Evolutionary conservation across 2,329 filamentous ascomycete genomes (phyloP), one percentile per base, ranked within the genome.

Genomic region (Cadophora luteo-olivacea): DNA sequence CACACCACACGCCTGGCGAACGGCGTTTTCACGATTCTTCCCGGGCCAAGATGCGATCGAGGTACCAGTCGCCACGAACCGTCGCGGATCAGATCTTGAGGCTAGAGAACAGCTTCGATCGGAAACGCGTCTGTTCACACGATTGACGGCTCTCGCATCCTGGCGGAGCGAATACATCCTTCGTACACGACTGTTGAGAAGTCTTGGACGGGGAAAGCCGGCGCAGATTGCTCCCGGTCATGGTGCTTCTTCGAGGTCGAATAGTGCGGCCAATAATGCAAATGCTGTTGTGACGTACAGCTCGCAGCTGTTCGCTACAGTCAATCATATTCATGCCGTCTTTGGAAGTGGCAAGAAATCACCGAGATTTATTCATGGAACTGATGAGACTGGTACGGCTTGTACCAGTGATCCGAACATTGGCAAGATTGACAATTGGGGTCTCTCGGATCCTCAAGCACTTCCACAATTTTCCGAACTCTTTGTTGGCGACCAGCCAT

Each of bases 111-210:
- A 79, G 65, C 82, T 94, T 55, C 87, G 88, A 33, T 91, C 91
- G 0, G 92, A 96, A 76, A 87, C 88, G 74, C 91, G 94, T 55
- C 87, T 89, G 72, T 99, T 98, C 76, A 88, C 92, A 19, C 89
- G 94, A 54, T 85, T 99, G 65, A 97, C 92, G 11, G 85, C 89
- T 3, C 82, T 94, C 70, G 92, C 94, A n/a, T 96, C 94, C 9
- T 98, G 96, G 95, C 88, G 95, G 74, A 97, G 93, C 80, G 96
- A 99, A 79, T 99, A 98, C 76, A 91, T 98, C 60, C 82, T 97
- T 67, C 87, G 96, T 58, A 97, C 94, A 1, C 88, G 93, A 58
- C 86, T 98, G 63, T 82, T 98, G 64, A 88, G 94, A 55, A 96
- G 92, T 70, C 83, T 98, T 67, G 87, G 86, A 58, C 89, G 93